These are phyloP conservation scores for Lasiosphaeris hirsuta DNA, from an alignment of 495 filamentous ascomycete genomes.

Conservation along the genomic window DNA sequence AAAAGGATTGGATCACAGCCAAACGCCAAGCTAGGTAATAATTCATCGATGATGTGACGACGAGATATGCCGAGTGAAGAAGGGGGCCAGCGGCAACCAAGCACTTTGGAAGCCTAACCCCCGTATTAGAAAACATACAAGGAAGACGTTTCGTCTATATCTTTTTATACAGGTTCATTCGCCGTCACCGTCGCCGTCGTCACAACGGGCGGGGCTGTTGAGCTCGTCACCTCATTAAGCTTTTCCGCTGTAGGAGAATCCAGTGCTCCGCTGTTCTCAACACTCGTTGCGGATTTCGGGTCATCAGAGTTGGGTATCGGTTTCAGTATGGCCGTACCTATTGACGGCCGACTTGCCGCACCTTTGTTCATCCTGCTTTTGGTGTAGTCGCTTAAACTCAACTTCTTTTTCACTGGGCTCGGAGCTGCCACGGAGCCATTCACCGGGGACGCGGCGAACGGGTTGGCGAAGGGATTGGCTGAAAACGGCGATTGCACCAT, in stretches of 20 bases:
- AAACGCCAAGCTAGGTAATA: constrained; percentile 9
- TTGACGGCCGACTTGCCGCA: constrained; percentile 39
- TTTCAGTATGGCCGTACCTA: constrained; percentile 32
- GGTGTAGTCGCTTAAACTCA: constrained; percentile 71
- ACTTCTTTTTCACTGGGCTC: constrained; percentile 65
- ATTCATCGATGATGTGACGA: constrained; percentile 5
- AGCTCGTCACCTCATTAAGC: constrained; percentile 18
- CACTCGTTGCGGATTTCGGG: constrained; percentile 38
- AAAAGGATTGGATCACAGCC: neutral
- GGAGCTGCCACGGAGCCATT: constrained; percentile 47
- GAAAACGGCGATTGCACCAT: constrained; percentile 53
- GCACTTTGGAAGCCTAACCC: constrained; percentile 8
- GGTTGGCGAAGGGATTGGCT: constrained; percentile 27
- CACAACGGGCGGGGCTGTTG: constrained; percentile 2
- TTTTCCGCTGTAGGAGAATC: constrained; percentile 36
- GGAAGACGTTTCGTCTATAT: constrained; percentile 18
- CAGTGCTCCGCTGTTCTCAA: constrained; percentile 24
- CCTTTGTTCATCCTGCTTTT: constrained; percentile 49
- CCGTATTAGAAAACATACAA: constrained; percentile 12
- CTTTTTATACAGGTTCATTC: constrained; percentile 22
- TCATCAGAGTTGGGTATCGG: constrained; percentile 36
- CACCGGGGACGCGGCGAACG: constrained; percentile 43
- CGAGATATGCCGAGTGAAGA: neutral
- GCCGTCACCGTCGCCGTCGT: constrained; percentile 7
- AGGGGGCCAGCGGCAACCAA: constrained; percentile 6